Percentiles rank a stretch among this genome's conserved stretches.
Evolutionary conservation across 305 asterid genomes (phyloP).

Genomic region (Rubia peregrina): DNA sequence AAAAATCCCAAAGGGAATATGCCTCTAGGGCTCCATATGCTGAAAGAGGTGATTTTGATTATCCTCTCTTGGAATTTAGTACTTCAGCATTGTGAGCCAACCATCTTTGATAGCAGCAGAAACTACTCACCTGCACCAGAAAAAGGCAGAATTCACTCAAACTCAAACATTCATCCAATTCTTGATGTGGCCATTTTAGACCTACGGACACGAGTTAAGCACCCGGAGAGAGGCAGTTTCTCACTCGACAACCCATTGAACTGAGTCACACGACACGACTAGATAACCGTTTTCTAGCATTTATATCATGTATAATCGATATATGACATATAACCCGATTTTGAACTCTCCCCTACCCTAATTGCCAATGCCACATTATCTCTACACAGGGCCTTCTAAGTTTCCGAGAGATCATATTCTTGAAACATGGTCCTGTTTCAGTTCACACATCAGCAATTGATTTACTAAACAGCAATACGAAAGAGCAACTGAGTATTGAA

Average conservation of each 20-base stretch:
- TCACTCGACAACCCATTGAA: not conserved
- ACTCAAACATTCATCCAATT: no score
- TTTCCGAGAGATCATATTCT: not conserved
- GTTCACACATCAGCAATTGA: not conserved
- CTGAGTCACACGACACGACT: not conserved
- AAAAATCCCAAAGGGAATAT: not conserved
- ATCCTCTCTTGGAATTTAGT: not conserved
- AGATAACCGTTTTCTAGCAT: not conserved
- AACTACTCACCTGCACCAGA: no score
- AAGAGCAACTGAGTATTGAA: not conserved
- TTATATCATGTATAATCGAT: not conserved
- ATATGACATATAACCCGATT: no score
- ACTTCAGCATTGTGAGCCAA: no score
- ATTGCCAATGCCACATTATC: not conserved
- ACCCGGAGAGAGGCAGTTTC: no score
- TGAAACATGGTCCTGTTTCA: not conserved
- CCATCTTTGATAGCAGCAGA: no score
- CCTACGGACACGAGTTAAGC: no score
- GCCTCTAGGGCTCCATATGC: not conserved
- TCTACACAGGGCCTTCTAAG: not conserved
- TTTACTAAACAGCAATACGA: not conserved
- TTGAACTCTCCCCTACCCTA: not conserved
- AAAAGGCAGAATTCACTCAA: no score
- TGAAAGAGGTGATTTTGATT: not conserved
- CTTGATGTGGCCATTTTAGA: no score